Evolutionary conservation across 805 yeast species (phyloP), one percentile per base, ranked within the genome.

Genomic region (Isabelozyma rhagii): DNA sequence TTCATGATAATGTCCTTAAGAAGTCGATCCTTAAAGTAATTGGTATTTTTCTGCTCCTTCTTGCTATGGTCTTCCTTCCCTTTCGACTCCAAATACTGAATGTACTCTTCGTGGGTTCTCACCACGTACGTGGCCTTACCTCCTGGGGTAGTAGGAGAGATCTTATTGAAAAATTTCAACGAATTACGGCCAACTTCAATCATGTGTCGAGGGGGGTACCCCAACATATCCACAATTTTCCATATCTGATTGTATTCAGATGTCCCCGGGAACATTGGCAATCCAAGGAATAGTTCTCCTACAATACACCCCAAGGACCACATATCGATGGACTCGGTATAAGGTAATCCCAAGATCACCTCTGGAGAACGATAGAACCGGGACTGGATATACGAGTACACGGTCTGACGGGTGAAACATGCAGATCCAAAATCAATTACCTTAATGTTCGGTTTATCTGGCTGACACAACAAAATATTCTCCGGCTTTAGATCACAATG

Each of bases 401-500:
- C 77, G 1, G 96, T 89, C 59, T 91, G 93, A 48, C 91, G 75
- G 54, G 93, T 96, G 63, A 89, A 93, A 64, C 98, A 92, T 0
- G 98, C 96, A 2, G 94, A 84, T 1, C 98, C 98, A 71, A 93
- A 94, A 71, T 94, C 99, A 59, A 94, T 93, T 41, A 94, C 87
- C 67, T 94, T 94, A 57, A 94, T 82, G 42, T 84, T 89, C 0
- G 97, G 94, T 54, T 84, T 81, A 64, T 90, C 96, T 5, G 91
- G 84, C 45, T 85, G 82, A 47, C 87, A 82, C 31, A 94, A 72
- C 48, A 94, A 70, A 45, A 94, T 91, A 65, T 94, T 94, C 61
- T 94, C 99, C 0, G 99, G 99, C 65, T 94, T 94, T 63, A 94
- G 74, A 69, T 94, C 99, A 71, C 99, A 94, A 64, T 94, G 99